phyloP scores from a whole-genome alignment of 176 grass and related monocot genomes.

The Chrysopogon serrulatus region DNA sequence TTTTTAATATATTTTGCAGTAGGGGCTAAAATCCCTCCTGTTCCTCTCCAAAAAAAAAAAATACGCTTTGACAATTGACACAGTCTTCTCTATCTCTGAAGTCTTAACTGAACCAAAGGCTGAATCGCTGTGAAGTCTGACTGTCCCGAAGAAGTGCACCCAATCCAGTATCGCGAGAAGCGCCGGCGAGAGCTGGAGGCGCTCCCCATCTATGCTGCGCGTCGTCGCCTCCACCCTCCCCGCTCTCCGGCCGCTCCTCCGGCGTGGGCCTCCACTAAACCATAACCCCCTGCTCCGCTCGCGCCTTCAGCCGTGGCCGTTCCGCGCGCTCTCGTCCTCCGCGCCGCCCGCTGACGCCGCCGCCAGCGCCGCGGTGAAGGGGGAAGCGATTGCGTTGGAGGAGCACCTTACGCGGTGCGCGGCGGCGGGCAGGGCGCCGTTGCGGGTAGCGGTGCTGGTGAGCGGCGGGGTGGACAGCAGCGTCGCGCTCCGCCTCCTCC shows the following conservation, averaged over 20 bases:
- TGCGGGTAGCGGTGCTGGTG: constrained; percentile 70
- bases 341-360: not conserved
- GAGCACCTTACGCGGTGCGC: constrained; percentile 50
- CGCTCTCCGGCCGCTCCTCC: constrained; percentile 30
- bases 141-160: too few species aligned
- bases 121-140: too few species aligned
- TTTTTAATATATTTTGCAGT: too few species aligned
- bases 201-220: constrained; percentile 29
- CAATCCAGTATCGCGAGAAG: not conserved
- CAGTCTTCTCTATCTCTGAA: too few species aligned
- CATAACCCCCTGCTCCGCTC: not conserved
- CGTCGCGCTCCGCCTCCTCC: constrained; percentile 89
- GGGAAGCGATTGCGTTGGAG: not conserved
- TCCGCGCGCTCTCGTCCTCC: constrained; percentile 12
- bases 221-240: constrained; percentile 21
- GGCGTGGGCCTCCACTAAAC: constrained; percentile 1
- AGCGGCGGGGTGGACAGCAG: constrained; percentile 98
- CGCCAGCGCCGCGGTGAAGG: not conserved
- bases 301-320: not conserved
- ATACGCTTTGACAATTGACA: too few species aligned
- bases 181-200: not conserved
- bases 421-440: constrained; percentile 27
- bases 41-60: too few species aligned
- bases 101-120: too few species aligned
- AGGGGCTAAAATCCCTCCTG: too few species aligned